Evolutionary conservation across 1,139 yeast genomes (phyloP), one percentile per base, ranked within the genome.

Genomic region (Geotrichum restrictum): DNA sequence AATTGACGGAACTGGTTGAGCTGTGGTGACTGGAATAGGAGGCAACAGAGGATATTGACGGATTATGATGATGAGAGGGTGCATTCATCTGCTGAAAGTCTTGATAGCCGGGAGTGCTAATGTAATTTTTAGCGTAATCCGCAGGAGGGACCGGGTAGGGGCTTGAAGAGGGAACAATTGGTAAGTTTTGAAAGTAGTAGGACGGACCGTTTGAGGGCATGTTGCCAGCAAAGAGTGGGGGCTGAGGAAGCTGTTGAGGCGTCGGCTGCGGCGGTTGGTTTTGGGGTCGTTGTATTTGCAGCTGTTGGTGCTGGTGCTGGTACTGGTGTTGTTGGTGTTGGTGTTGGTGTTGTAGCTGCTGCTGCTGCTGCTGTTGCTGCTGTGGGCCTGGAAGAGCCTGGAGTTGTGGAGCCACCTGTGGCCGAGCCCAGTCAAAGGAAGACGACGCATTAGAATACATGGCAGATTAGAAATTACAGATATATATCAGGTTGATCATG

Each of bases 291-390:
- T 33, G 48, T n/a, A n/a, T n/a, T n/a, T n/a, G n/a, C n/a, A 41
- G 51, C 31, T 41, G 40, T n/a, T 45, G 48, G 32, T 45, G 40
- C 49, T 46, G 49, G 19, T 24, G 44, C 8, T 38, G 44, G 38
- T 27, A n/a, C 37, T 43, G 47, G 7, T 16, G 38, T 13, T 5
- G 47, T 13, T 33, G 48, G 11, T 37, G 49, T 21, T 45, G 49
- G 27, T 47, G 50, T n/a, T 39, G 50, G 8, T 38, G 50, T n/a
- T 47, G 50, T 31, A 8, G 7, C 29, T 39, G 44, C 21, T 39
- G 50, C 32, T 47, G 44, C 1, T 18, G 39, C 10, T 38, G 50
- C 18, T 47, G 50, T 5, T 40, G 46, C 22, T 10, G 34, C n/a
- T 21, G 41, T 36, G 31, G 37, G 16, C 37, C 18, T 34, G 14